phyloP scores from a whole-genome alignment of 2,329 filamentous ascomycete species.

The Cryphonectria parasitica region DNA sequence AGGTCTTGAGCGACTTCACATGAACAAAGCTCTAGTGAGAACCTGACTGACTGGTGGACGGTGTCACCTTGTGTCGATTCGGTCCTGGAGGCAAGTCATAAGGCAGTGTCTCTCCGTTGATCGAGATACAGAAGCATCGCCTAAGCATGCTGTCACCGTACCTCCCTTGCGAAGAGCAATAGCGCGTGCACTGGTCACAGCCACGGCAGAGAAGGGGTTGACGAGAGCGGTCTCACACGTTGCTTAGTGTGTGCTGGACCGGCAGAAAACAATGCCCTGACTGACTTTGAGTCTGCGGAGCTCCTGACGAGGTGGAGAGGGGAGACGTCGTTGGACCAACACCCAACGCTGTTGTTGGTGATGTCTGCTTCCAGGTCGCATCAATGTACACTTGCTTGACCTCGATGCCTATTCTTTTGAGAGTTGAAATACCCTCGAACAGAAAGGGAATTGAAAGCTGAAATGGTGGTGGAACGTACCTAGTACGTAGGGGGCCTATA shows the following conservation, averaged over 20 bases:
- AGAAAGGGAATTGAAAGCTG: neutral
- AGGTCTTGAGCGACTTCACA: neutral
- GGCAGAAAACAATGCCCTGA: constrained; percentile 3
- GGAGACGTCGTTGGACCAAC: neutral
- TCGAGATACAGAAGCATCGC: neutral
- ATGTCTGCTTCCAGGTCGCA: neutral
- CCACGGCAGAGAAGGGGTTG: neutral
- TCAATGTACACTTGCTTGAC: neutral
- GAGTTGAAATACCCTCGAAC: neutral
- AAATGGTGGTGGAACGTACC: neutral
- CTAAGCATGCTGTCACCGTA: neutral
- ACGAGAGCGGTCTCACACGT: neutral
- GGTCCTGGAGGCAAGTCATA: neutral
- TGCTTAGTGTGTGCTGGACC: neutral
- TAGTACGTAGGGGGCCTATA: neutral
- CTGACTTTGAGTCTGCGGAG: neutral
- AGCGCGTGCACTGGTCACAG: constrained; percentile 10
- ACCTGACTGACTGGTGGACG: neutral
- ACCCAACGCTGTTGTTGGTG: neutral
- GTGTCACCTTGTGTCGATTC: neutral
- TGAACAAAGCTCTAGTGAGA: neutral
- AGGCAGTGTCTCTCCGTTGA: neutral
- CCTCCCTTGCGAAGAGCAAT: neutral
- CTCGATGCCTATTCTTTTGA: neutral
- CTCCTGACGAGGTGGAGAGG: constrained; percentile 1